Conservation (phyloP, 2,329 filamentous ascomycete genomes). For the Ascochyta rabiei region DNA sequence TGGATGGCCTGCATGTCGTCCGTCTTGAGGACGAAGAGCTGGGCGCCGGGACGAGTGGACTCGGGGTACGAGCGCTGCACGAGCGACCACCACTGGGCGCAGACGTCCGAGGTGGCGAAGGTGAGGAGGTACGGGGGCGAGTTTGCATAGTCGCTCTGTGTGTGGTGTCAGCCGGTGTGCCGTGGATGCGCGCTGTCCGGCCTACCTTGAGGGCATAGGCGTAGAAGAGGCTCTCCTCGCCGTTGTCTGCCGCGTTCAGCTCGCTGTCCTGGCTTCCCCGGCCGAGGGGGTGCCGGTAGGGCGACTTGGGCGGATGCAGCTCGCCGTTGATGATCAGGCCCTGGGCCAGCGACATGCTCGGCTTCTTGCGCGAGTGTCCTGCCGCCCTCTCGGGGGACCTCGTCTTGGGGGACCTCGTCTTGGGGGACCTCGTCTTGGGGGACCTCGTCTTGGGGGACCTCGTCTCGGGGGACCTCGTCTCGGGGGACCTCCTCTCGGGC, state of each 20-base stretch:
- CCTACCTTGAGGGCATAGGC: slow-evolving; percentile 45
- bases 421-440: slow-evolving; percentile 31
- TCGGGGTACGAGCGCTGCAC: slow-evolving; percentile 40
- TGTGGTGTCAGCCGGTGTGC: slow-evolving; percentile 14
- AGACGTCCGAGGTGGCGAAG: slow-evolving; percentile 40
- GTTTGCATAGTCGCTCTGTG: slow-evolving; percentile 39
- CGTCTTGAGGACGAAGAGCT: slow-evolving; percentile 44
- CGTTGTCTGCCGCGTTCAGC: slow-evolving; percentile 13
- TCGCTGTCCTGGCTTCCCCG: slow-evolving; percentile 10
- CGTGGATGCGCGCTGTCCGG: not conserved
- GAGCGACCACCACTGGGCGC: slow-evolving; percentile 44
- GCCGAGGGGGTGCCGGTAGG: slow-evolving; percentile 19
- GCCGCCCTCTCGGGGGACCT: slow-evolving; percentile 17
- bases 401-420: slow-evolving; percentile 27
- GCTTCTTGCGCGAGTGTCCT: slow-evolving; percentile 36
- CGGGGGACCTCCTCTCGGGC: slow-evolving; percentile 32
- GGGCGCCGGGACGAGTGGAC: slow-evolving; percentile 38
- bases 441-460: no score
- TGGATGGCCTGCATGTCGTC: slow-evolving; percentile 45
- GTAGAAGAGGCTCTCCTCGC: slow-evolving; percentile 38
- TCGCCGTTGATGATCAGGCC: slow-evolving; percentile 45
- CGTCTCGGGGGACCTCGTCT: slow-evolving; percentile 28
- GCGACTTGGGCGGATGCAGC: slow-evolving; percentile 26
- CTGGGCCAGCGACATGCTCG: slow-evolving; percentile 43
- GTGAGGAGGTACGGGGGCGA: slow-evolving; percentile 44